Conservation (phyloP, 495 filamentous ascomycete species). For the Podospora pseudoanserina region DNA sequence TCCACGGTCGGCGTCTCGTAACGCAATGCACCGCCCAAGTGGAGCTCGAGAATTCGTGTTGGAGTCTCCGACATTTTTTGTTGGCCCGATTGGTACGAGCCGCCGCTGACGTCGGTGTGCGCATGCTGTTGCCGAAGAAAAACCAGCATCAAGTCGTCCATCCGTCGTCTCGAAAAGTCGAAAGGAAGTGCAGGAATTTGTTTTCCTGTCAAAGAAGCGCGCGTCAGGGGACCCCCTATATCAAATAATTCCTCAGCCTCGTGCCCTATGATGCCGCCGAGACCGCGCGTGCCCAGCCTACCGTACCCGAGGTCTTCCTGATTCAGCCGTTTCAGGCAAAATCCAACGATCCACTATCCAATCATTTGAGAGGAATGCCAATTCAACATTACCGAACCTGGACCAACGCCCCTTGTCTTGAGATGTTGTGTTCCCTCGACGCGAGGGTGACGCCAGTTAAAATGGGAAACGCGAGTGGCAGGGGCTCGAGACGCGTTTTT, state of each 20-base stretch:
- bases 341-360: neutral
- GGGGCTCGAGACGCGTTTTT: neutral
- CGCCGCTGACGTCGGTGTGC: neutral
- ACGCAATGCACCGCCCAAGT: neutral
- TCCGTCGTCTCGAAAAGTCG: neutral
- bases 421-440: neutral
- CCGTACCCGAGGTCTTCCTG: neutral
- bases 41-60: neutral
- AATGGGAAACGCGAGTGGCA: neutral
- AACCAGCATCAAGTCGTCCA: neutral
- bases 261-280: neutral
- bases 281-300: neutral
- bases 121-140: neutral
- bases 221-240: neutral
- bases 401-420: neutral
- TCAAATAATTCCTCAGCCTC: neutral
- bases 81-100: neutral
- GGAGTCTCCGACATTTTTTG: no score
- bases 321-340: neutral
- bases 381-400: neutral
- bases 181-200: neutral
- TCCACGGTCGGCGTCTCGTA: neutral
- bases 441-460: neutral
- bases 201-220: neutral
- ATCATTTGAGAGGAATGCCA: neutral